phyloP scores from a whole-genome alignment of 768 basidiomycete genomes.

The Sporobolomyces roseus region DNA sequence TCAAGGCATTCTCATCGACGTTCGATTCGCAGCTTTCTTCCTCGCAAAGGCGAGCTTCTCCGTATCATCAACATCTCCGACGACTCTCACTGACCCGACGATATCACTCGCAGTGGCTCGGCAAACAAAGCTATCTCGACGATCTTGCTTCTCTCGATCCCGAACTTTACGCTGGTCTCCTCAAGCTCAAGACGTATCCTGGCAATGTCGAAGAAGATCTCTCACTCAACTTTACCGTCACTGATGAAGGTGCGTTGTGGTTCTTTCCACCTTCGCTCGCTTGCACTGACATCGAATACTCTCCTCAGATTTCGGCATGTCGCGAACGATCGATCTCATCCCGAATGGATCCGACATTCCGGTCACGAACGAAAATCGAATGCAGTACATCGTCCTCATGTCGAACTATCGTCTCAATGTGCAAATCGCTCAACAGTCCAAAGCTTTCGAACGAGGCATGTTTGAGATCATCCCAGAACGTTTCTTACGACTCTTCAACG shows the following conservation, averaged over 20 bases:
- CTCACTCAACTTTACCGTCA: conserved; percentile 81
- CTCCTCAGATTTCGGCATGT: conserved; percentile 70
- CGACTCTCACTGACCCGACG: neutral
- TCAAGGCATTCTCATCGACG: conserved; percentile 89
- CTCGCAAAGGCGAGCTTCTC: conserved; percentile 63
- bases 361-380: conserved; percentile 81
- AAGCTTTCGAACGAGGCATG: conserved; percentile 76
- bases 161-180: conserved; percentile 83
- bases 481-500: conserved; percentile 96
- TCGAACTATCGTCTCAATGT: conserved; percentile 81
- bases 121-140: conserved; percentile 84
- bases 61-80: conserved; percentile 18
- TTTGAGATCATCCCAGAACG: conserved; percentile 86
- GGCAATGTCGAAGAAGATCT: conserved; percentile 77
- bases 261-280: neutral
- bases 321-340: conserved; percentile 70
- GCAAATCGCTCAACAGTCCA: conserved; percentile 63
- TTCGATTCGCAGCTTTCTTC: conserved; percentile 94
- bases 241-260: conserved; percentile 65
- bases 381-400: conserved; percentile 83
- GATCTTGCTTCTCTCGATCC: conserved; percentile 87
- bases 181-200: conserved; percentile 86
- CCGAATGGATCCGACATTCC: conserved; percentile 74
- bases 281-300: neutral
- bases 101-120: conserved; percentile 67